phyloP scores from a whole-genome alignment of 306 rosid species.

The Vachellia pachyceras region DNA sequence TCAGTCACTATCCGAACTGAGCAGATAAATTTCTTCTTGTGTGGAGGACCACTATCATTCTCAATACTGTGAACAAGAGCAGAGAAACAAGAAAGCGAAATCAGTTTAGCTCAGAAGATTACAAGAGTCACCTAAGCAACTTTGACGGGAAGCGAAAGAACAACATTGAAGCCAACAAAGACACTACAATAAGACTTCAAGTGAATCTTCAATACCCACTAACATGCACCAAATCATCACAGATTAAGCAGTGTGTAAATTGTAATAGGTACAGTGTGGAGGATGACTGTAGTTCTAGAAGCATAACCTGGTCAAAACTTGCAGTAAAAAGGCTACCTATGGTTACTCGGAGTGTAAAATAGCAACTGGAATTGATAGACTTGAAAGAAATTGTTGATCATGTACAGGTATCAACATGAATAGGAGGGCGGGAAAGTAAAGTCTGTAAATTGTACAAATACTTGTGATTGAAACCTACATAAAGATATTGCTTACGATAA shows the following conservation, averaged over 20 bases:
- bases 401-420: neutral
- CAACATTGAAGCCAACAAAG: constrained; percentile 2
- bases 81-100: constrained; percentile 15
- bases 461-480: too few species aligned
- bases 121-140: neutral
- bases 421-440: neutral
- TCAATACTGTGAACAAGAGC: constrained; percentile 52
- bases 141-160: neutral
- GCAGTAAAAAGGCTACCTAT: neutral
- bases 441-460: neutral
- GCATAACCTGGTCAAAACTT: neutral
- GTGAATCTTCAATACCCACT: neutral
- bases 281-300: neutral
- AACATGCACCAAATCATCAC: neutral
- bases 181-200: neutral
- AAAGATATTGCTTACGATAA: too few species aligned
- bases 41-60: constrained; percentile 65
- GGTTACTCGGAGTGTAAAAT: neutral
- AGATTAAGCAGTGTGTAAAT: neutral
- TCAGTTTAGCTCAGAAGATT: neutral
- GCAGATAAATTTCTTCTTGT: constrained; percentile 53
- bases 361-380: neutral
- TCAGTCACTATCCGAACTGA: constrained; percentile 51
- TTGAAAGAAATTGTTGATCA: neutral
- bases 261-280: neutral